These are phyloP conservation scores for Amylocystis lapponica DNA, from an alignment of 768 basidiomycete genomes.

Conservation along the genomic window DNA sequence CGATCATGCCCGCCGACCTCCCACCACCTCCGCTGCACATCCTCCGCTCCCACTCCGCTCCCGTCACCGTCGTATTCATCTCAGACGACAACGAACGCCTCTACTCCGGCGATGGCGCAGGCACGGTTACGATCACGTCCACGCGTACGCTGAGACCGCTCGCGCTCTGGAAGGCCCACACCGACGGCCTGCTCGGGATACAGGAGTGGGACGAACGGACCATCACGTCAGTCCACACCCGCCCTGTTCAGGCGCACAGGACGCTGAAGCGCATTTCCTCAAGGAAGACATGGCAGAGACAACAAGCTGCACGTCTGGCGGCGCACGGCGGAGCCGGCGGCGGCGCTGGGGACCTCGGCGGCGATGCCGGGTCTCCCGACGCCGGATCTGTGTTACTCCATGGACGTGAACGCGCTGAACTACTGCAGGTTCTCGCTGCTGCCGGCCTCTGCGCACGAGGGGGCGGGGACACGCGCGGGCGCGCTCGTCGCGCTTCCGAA, in stretches of 20 bases:
- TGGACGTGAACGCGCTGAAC: constrained; percentile 92
- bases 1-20: too few relatives aligned
- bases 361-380: constrained; percentile 40
- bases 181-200: constrained; percentile 68
- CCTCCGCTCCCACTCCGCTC: constrained; percentile 64
- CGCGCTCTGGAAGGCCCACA: constrained; percentile 74
- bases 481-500: constrained; percentile 81
- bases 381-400: constrained; percentile 54
- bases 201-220: constrained; percentile 64
- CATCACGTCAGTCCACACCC: constrained; percentile 62
- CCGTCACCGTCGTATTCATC: constrained; percentile 54
- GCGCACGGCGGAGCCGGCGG: constrained; percentile 26
- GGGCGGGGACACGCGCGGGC: constrained; percentile 11
- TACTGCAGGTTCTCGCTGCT: constrained; percentile 87
- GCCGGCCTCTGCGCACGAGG: constrained; percentile 14
- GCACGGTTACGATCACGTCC: constrained; percentile 72
- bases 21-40: constrained; percentile 63
- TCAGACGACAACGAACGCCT: constrained; percentile 73
- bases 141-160: constrained; percentile 71
- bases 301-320: constrained; percentile 80
- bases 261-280: too few relatives aligned
- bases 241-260: too few relatives aligned
- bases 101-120: constrained; percentile 82
- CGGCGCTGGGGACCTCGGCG: constrained; percentile 52
- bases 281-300: constrained; percentile 71